phyloP scores from a whole-genome alignment of 441 rosid species.

The Brassica hybrid region DNA sequence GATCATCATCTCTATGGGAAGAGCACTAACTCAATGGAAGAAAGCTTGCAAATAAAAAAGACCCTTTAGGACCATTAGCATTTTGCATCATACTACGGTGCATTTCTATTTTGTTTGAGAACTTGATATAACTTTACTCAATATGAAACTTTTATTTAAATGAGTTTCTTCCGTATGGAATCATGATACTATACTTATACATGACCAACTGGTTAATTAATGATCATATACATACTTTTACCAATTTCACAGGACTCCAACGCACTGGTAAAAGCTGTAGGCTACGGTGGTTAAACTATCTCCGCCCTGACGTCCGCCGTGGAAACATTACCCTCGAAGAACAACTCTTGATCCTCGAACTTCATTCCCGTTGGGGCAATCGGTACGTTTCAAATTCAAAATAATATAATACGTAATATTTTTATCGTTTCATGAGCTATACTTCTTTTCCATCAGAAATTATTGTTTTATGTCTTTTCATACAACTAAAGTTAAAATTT shows the following conservation, averaged over 20 bases:
- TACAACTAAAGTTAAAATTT: not conserved
- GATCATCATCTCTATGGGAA: slow-evolving; percentile 43
- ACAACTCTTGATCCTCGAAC: no score
- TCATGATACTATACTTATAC: slow-evolving; percentile 29
- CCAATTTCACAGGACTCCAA: slow-evolving; percentile 71
- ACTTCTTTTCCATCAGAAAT: not conserved
- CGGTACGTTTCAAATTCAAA: slow-evolving; percentile 46
- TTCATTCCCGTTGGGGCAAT: no score
- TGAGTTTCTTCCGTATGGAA: slow-evolving; percentile 39
- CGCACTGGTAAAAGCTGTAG: no score
- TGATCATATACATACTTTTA: slow-evolving; percentile 5
- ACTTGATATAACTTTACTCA: slow-evolving; percentile 36
- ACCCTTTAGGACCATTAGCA: slow-evolving; percentile 40
- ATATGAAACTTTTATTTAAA: slow-evolving; percentile 10
- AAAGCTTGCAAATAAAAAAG: slow-evolving; percentile 41
- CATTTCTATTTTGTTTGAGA: slow-evolving; percentile 9
- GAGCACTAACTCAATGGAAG: slow-evolving; percentile 48
- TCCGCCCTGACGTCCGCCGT: no score
- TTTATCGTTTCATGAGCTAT: not conserved
- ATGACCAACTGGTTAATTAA: slow-evolving; percentile 10
- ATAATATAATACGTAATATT: not conserved
- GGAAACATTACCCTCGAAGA: no score
- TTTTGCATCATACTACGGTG: slow-evolving; percentile 35
- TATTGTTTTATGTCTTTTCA: not conserved
- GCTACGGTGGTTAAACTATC: no score